Base-by-base conservation (phyloP, 257 asterid genomes). In the Paraleonurus japonicus region DNA sequence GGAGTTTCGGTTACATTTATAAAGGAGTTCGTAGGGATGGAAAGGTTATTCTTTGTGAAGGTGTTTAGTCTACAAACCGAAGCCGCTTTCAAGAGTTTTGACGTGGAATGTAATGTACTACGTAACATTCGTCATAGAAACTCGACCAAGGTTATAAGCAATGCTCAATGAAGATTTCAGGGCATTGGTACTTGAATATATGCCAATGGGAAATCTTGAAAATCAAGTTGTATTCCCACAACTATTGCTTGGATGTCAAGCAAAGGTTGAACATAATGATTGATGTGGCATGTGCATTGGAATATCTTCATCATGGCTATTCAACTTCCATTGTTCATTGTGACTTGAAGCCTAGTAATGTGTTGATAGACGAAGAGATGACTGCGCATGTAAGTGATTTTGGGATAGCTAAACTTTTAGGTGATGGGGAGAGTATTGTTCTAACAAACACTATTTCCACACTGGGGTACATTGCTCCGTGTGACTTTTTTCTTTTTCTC, bases 311-410 rank as follows among this genome's bases (percentile, higher is more conserved):
- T 5, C 39, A 64, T 41, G 57, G 24, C 4, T 22, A 64, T 64
- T 41, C 57, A 2, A 63, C 33, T 0, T 39, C 70, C 3, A 41
- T 64, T 41, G 70, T 22, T 22, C 70, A 64, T 13, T 45, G 47
- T 12, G 45, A 66, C 43, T 24, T 65, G 39, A 65, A 65, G 57
- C 70, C 70, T 5, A 41, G 57, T 23, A 65, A 65, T 43, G 70
- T 65, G n/a, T 65, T 65, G 26, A 7, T 65, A 26, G 71, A 65
- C 3, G 71, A 65, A 13, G 59, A 65, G 8, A 65, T 65, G 71
- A 33, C 15, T 17, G 71, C 27, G 2, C 69, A 64, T 2, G 59
- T 45, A 3, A 24, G 59, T 50, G 59, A 65, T n/a, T 65, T 47
- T 3, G 71, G 71, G 27, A 27, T 66, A 26, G 5, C 72, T 27